A percentile compares a stretch with the other conserved stretches of the same genome.
Evolutionary conservation across 768 basidiomycete genomes (phyloP).

Genomic region (Rhizopogon vesiculosus): DNA sequence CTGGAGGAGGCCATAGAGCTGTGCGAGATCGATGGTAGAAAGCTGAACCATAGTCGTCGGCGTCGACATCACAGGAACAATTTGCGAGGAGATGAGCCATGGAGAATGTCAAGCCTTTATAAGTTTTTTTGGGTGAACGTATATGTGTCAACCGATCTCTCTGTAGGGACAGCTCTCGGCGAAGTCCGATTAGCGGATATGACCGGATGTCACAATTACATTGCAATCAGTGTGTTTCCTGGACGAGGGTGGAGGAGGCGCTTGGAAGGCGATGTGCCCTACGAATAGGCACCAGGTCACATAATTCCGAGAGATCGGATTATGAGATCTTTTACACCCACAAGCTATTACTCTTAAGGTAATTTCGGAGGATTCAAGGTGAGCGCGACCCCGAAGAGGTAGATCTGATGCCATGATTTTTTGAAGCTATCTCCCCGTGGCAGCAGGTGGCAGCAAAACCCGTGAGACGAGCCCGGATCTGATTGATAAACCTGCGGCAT

Average conservation of each 20-base stretch:
- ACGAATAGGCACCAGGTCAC: constrained; percentile 9
- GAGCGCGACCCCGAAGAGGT: not conserved
- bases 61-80: constrained; percentile 32
- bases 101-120: constrained; percentile 17
- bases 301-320: constrained; percentile 3
- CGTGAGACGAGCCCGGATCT: constrained; percentile 4
- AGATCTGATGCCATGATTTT: constrained; percentile 4
- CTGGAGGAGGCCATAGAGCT: constrained; percentile 49
- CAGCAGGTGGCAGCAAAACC: not conserved
- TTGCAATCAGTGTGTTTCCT: constrained; percentile 1
- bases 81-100: constrained; percentile 32
- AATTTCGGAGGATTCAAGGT: constrained; percentile 4
- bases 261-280: constrained; percentile 7
- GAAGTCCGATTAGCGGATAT: constrained; percentile 11
- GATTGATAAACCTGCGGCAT: constrained; percentile 2
- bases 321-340: not conserved
- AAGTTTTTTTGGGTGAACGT: constrained; percentile 24
- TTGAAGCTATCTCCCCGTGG: constrained; percentile 1
- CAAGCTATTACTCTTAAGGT: constrained; percentile 1
- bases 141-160: constrained; percentile 21
- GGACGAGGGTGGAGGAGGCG: constrained; percentile 6
- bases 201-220: constrained; percentile 8
- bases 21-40: constrained; percentile 36
- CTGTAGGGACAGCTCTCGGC: constrained; percentile 9
- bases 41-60: constrained; percentile 26